Base-by-base conservation (phyloP, 257 asterid species). In the Solanum chilense region DNA sequence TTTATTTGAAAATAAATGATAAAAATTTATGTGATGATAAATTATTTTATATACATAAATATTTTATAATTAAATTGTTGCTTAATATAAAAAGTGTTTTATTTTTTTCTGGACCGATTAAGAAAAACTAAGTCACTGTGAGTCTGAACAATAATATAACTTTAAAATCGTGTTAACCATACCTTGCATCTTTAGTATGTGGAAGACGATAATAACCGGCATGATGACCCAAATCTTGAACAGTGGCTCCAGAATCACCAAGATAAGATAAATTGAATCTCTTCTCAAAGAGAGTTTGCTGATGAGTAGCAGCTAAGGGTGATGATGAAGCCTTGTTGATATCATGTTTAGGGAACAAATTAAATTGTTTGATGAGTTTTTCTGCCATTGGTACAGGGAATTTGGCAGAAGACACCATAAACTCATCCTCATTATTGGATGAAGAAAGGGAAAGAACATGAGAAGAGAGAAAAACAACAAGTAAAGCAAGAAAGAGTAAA, bases 171-270 rank as follows among this genome's bases (percentile, higher is more conserved):
- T 21, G 27, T 20, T 56, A 58, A 58, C 27, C 13, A 21, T 21
- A 58, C 82, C 97, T 94, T 85, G 98, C 98, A 58, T 88, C 92
- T 82, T 88, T 68, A 7, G 96, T 88, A 76, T 92, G 90, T n/a
- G 93, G 92, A 83, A 95, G 94, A 9, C 80, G 88, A 88, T 88
- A 91, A 76, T 95, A 95, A 39, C 98, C 98, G 33, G 98, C 98
- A 90, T 91, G 94, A 90, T 95, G 98, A 58, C 97, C 95, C 44
- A 92, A 87, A 21, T 93, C 92, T 82, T 68, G 87, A 4, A 91
- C 92, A 74, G 90, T 86, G 14, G 92, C 39, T 21, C 92, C 90
- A 21, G 90, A 74, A 44, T 82, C 89, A 44, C 89, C 88, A 14
- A 89, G 60, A 73, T 85, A 56, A 12, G 95, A 93, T 62, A 96